Base-by-base conservation (phyloP, 495 filamentous ascomycete species). In the Penicillium cinerascens region DNA sequence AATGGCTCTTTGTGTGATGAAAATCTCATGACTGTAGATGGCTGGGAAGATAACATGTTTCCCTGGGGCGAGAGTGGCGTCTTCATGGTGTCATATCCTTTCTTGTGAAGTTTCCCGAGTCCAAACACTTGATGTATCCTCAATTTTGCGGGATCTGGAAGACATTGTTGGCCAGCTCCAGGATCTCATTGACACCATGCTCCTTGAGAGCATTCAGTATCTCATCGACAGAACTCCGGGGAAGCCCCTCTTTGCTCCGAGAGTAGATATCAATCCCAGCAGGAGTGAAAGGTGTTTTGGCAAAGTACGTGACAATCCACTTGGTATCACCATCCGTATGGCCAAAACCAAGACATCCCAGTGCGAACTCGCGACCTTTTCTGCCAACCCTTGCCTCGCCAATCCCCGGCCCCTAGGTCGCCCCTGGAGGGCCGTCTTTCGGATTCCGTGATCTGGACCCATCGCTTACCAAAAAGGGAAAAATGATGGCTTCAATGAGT, bases 281-380 rank as follows among this genome's bases (percentile, higher is more conserved):
- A 40, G 84, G 83, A 41, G 87, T 89, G 59, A 91, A 91, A 42
- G 86, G 49, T 27, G 84, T 91, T 51, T 83, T 83, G 51, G 79
- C 79, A 63, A 92, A 93, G 72, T 82, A 88, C 3, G 86, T 91
- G 4, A 91, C 85, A 8, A 81, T 77, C 85, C 84, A 92, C 70
- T 66, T 65, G 49, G 52, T 74, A 62, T 36, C 57, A 55, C 51
- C 71, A 44, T 68, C 79, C 38, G 63, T 56, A 54, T 82, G 72
- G 1, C 87, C 87, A 73, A 75, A 88, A 4, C 86, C 87, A 38
- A 92, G 62, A 15, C 88, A 68, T 92, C 87, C 87, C 88, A 92
- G 61, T 86, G 81, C 39, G 77, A 81, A 35, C 68, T 71, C 20
- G 83, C 83, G 44, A 89, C 78, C 51, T n/a, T n/a, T 71, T 78